Conservation (phyloP, 805 yeast genomes). For the Phaffomyces thermotolerans region DNA sequence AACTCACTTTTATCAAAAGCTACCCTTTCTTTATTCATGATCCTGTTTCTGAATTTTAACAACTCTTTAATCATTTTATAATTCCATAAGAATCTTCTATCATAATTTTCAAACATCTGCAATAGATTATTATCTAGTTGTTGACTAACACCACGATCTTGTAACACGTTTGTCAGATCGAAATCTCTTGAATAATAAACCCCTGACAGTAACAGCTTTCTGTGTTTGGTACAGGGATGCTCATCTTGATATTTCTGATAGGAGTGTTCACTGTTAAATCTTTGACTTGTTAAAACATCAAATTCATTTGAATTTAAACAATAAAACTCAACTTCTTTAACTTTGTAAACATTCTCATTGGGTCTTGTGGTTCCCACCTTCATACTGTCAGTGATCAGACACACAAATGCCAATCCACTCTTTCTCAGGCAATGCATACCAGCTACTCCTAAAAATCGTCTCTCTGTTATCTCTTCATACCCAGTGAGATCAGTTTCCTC, state of each 20-base stretch:
- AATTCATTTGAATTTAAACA: conserved; percentile 52
- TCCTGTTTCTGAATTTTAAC: conserved; percentile 58
- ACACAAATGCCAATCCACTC: conserved; percentile 38
- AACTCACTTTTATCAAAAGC: conserved; percentile 63
- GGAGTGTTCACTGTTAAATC: conserved; percentile 18
- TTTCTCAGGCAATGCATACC: conserved; percentile 55
- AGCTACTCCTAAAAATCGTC: conserved; percentile 44
- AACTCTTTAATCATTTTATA: conserved; percentile 75
- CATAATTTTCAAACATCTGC: conserved; percentile 43
- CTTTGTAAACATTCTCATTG: conserved; percentile 43
- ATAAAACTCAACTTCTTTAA: conserved; percentile 56
- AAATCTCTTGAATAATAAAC: conserved; percentile 87
- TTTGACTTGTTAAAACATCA: conserved; percentile 31
- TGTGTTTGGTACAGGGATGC: conserved; percentile 77
- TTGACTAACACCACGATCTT: conserved; percentile 50
- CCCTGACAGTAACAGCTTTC: conserved; percentile 72
- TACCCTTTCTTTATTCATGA: conserved; percentile 50
- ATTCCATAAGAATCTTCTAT: conserved; percentile 87
- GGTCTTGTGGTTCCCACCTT: conserved; percentile 56
- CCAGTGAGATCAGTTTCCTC: conserved; percentile 30
- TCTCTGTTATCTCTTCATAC: conserved; percentile 34
- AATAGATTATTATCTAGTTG: conserved; percentile 23
- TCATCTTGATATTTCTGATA: conserved; percentile 32
- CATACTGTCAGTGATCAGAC: conserved; percentile 46
- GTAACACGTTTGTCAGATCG: conserved; percentile 77